Conservation (phyloP, 495 filamentous ascomycete genomes). For the Letharia lupina region DNA sequence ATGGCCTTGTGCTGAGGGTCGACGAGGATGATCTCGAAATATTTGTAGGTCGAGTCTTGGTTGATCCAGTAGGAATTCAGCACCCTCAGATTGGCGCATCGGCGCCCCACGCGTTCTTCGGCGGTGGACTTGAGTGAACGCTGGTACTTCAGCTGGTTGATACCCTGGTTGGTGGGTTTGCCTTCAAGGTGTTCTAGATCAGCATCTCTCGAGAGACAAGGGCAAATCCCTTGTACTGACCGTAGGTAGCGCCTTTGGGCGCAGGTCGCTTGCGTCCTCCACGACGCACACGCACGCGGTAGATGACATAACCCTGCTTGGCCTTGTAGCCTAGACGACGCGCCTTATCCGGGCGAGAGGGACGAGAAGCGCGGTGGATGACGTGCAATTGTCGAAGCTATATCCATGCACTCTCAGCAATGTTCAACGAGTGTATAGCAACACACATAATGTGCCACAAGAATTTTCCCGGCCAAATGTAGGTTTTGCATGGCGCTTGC, state of each 20-base stretch:
- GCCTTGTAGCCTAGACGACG: conserved; percentile 99
- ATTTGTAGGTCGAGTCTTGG: conserved; percentile 99
- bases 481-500: background rate
- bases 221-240: conserved; percentile 42
- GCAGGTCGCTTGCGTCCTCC: conserved; percentile 95
- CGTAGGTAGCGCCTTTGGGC: conserved; percentile 97
- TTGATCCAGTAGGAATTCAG: conserved; percentile 99
- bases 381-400: conserved; percentile 98
- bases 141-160: conserved; percentile 99
- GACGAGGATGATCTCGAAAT: conserved; percentile 99
- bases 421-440: conserved; percentile 99
- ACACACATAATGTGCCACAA: conserved; percentile 38
- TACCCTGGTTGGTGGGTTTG: conserved; percentile 99
- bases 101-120: conserved; percentile 98
- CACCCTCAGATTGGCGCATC: conserved; percentile 95
- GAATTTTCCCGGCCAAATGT: background rate
- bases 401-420: conserved; percentile 99
- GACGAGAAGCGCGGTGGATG: conserved; percentile 97
- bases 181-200: conserved; percentile 42
- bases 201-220: conserved; percentile 17
- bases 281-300: conserved; percentile 93
- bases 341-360: conserved; percentile 98
- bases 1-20: conserved; percentile 99
- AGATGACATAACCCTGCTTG: conserved; percentile 99
- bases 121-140: conserved; percentile 93